Evolutionary conservation across 352 stramenopile species (phyloP), one percentile per base, ranked within the genome.

Genomic region (Globisporangium cederbergense): DNA sequence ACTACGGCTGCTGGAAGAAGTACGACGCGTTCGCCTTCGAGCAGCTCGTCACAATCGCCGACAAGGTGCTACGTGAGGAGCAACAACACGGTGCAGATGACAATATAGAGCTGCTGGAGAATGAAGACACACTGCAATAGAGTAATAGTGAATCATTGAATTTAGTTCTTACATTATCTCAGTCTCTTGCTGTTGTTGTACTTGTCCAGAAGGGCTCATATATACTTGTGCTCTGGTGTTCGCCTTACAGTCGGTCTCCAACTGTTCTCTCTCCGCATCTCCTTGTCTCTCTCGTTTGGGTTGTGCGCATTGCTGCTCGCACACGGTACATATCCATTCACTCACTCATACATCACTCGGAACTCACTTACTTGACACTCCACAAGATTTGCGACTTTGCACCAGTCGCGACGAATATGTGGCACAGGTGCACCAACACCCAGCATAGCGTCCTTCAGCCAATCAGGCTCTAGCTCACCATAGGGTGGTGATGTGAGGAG

Each of bases 11-110:
- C 55, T 95, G 87, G 87, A 74, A 81, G 20, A 81, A 81, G 52
- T 89, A 93, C 64, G 65, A 75, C 1, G 66, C 76, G 38, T 73
- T 93, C 28, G 81, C 85, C 25, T 95, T 94, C 57, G 85, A 92
- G 49, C 74, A 80, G 40, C 74, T 93, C n/a, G 78, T 90, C 25
- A 64, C 73, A 52, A 85, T 90, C 49, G 80, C 78, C 8, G 58
- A 80, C 25, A 85, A 82, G 68, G 81, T 90, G 5, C 25, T 92
- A 14, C 20, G 34, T 4, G 70, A 86, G 52, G 59, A 62, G 43
- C 43, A 20, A 49, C 16, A 22, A 20, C 5, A 18, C 18, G 40
- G 7, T 6, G 16, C 13, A 11, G 14, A 1, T 8, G 20, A 42
- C 43, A 4, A 7, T 11, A 20, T 3, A 38, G 18, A 16, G 14